These are phyloP conservation scores for Cystobasidium slooffiae DNA, from an alignment of 1,284 basidiomycete species.

Conservation along the genomic window DNA sequence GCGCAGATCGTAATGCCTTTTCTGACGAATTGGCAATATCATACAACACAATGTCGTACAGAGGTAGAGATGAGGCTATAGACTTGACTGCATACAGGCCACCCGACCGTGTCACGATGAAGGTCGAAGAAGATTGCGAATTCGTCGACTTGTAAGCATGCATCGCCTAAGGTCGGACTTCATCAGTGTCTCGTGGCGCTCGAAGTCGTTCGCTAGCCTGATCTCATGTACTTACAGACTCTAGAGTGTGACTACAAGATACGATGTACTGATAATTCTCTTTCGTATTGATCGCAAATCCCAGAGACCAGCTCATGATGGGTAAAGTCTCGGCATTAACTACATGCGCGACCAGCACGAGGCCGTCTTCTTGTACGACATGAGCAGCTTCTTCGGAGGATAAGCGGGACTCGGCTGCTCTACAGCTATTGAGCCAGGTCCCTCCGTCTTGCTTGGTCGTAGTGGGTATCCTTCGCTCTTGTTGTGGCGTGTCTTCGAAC, in stretches of 20 bases:
- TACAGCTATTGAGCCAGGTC: slow-evolving; percentile 33
- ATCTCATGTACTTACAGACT: slow-evolving; percentile 22
- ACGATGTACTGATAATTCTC: slow-evolving; percentile 12
- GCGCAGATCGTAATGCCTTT: slow-evolving; percentile 14
- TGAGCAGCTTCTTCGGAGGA: not conserved
- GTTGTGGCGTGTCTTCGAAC: slow-evolving; percentile 33
- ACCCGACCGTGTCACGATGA: slow-evolving; percentile 29
- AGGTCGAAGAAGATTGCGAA: slow-evolving; percentile 22
- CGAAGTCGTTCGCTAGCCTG: not conserved
- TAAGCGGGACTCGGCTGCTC: slow-evolving; percentile 10
- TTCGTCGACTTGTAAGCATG: slow-evolving; percentile 16
- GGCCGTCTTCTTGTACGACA: slow-evolving; percentile 22
- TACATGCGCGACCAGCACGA: slow-evolving; percentile 36
- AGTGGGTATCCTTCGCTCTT: slow-evolving; percentile 6
- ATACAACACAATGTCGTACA: slow-evolving; percentile 32
- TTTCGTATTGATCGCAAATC: slow-evolving; percentile 19
- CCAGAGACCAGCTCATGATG: slow-evolving; percentile 38
- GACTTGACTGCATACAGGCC: not conserved
- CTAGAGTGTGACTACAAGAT: slow-evolving; percentile 43
- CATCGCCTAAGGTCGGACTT: slow-evolving; percentile 4
- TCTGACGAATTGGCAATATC: not conserved
- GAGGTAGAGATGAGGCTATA: slow-evolving; percentile 32
- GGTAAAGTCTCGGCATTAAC: slow-evolving; percentile 23
- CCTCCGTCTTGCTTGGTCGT: not conserved
- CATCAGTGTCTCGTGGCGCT: not conserved